Evolutionary conservation across 768 basidiomycete species (phyloP).

Genomic region (Phanerodontia chrysosporium): DNA sequence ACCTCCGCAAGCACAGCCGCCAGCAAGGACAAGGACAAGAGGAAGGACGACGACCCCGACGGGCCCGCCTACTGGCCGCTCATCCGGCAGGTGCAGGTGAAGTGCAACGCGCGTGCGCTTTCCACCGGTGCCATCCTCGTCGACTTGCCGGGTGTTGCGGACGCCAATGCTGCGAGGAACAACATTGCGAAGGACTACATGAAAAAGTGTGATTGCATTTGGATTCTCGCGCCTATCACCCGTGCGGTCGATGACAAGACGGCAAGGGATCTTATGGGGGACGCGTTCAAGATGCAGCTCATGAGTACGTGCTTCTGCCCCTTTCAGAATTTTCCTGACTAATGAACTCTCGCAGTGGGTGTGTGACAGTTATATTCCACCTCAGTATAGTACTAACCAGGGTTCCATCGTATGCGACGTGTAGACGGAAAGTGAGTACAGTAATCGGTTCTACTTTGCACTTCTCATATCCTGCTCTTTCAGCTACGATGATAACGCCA

Average conservation of each 20-base stretch:
- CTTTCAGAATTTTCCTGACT: slow-evolving; percentile 3
- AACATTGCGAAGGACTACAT: slow-evolving; percentile 63
- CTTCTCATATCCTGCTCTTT: background rate
- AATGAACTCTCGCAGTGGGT: slow-evolving; percentile 37
- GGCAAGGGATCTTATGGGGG: slow-evolving; percentile 59
- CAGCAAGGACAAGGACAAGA: background rate
- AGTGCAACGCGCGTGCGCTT: slow-evolving; percentile 46
- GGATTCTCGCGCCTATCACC: slow-evolving; percentile 65
- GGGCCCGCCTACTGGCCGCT: slow-evolving; percentile 56
- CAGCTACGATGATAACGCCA: slow-evolving; percentile 54
- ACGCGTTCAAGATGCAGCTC: slow-evolving; percentile 59
- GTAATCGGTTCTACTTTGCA: background rate
- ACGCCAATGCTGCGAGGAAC: slow-evolving; percentile 61
- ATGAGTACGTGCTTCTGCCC: slow-evolving; percentile 40
- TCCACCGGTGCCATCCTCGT: slow-evolving; percentile 60
- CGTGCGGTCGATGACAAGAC: slow-evolving; percentile 64
- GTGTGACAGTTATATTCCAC: slow-evolving; percentile 15
- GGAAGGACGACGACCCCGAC: slow-evolving; percentile 20
- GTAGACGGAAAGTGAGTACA: slow-evolving; percentile 53
- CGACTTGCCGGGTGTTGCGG: slow-evolving; percentile 62
- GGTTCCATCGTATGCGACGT: background rate
- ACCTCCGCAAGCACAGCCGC: background rate
- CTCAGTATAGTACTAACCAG: background rate
- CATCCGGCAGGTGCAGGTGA: slow-evolving; percentile 59
- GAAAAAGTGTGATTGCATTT: slow-evolving; percentile 61